Conservation (phyloP, 768 basidiomycete species). For the Auricularia heimuer region DNA sequence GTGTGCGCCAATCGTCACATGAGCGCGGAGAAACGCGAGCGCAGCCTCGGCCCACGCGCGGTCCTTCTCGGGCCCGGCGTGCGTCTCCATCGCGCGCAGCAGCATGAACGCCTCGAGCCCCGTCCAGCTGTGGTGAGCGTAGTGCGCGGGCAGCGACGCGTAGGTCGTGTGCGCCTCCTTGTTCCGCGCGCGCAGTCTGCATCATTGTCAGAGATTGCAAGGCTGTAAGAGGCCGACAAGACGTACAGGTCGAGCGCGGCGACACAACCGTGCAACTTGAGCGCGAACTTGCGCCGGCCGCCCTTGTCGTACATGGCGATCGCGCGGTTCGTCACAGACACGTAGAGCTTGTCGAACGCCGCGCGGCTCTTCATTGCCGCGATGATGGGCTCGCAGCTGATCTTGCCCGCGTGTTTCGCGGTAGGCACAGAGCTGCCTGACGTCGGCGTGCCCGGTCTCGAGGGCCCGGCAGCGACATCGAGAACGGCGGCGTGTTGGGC, state of each 20-base stretch:
- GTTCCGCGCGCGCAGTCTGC: slow-evolving; percentile 59
- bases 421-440: neutral
- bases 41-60: slow-evolving; percentile 74
- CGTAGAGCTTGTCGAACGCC: slow-evolving; percentile 71
- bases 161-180: slow-evolving; percentile 58
- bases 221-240: neutral
- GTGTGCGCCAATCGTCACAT: slow-evolving; percentile 42
- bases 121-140: slow-evolving; percentile 73
- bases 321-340: slow-evolving; percentile 63
- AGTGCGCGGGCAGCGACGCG: slow-evolving; percentile 75
- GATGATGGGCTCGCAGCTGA: slow-evolving; percentile 55
- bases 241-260: slow-evolving; percentile 85
- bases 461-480: slow-evolving; percentile 27
- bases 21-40: slow-evolving; percentile 65
- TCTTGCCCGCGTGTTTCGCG: slow-evolving; percentile 16
- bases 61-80: slow-evolving; percentile 48
- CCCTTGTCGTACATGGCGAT: slow-evolving; percentile 78
- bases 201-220: neutral
- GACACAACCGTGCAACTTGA: slow-evolving; percentile 75
- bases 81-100: slow-evolving; percentile 59
- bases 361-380: slow-evolving; percentile 45
- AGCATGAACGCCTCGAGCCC: slow-evolving; percentile 74
- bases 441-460: slow-evolving; percentile 9
- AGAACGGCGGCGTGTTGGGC: slow-evolving; percentile 65
- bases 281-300: slow-evolving; percentile 76